Conservation (phyloP, 805 yeast species). For the Debaryomyces maramus region DNA sequence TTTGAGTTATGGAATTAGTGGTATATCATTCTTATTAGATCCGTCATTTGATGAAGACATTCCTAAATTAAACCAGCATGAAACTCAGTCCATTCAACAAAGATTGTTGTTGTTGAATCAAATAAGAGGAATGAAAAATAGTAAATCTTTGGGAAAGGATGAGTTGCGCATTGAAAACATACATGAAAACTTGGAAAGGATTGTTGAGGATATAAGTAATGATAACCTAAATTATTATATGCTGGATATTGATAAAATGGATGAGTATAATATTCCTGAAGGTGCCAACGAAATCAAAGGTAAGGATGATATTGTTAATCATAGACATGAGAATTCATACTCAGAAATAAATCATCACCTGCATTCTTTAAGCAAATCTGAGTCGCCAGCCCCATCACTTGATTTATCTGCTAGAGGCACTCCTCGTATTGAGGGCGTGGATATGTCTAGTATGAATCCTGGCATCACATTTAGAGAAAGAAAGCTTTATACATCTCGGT, state of each 20-base stretch:
- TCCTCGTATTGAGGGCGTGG: constrained; percentile 44
- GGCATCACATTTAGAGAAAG: constrained; percentile 57
- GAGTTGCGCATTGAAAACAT: constrained; percentile 27
- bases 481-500: constrained; percentile 62
- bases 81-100: constrained; percentile 32
- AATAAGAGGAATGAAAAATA: constrained; percentile 26
- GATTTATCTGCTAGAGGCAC: constrained; percentile 46
- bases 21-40: constrained; percentile 71
- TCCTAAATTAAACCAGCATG: constrained; percentile 34
- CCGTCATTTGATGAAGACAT: constrained; percentile 59
- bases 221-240: constrained; percentile 7
- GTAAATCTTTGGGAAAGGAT: constrained; percentile 17
- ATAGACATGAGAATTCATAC: background rate
- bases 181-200: constrained; percentile 33
- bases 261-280: constrained; percentile 22
- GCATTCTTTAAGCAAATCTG: constrained; percentile 8
- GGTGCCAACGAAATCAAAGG: constrained; percentile 5
- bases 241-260: constrained; percentile 16
- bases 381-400: constrained; percentile 16
- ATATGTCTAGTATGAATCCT: constrained; percentile 52
- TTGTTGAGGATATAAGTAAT: constrained; percentile 17
- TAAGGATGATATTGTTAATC: constrained; percentile 5
- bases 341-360: constrained; percentile 1
- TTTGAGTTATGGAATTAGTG: constrained; percentile 62
- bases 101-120: constrained; percentile 34